Conservation (phyloP, 768 basidiomycete genomes). For the Rhizopogon salebrosus region DNA sequence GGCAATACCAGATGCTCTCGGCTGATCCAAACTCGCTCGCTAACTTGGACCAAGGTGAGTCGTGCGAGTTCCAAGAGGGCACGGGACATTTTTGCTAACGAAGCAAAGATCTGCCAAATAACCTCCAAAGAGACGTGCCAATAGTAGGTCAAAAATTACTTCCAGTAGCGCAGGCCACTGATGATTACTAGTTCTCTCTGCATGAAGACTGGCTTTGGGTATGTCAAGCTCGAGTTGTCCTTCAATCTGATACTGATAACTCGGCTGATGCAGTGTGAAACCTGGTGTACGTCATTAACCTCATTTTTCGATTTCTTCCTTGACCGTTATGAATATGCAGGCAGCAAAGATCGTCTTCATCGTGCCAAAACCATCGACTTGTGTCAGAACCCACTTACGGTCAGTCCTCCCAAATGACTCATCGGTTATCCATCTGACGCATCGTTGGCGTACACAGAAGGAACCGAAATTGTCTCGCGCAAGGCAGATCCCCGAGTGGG, state of each 20-base stretch:
- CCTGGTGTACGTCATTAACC: constrained; percentile 73
- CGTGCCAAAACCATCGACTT: constrained; percentile 89
- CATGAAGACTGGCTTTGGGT: constrained; percentile 97
- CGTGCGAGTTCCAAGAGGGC: background rate
- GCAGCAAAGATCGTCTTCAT: constrained; percentile 77
- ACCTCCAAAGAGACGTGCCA: constrained; percentile 86
- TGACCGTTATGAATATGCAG: constrained; percentile 27
- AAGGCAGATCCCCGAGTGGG: constrained; percentile 96
- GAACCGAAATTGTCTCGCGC: constrained; percentile 94
- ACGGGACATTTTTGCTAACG: background rate
- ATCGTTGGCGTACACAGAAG: constrained; percentile 53
- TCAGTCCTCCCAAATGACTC: constrained; percentile 31
- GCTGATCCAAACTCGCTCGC: constrained; percentile 92
- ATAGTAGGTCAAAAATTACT: constrained; percentile 58
- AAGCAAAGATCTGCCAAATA: constrained; percentile 84
- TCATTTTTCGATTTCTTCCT: constrained; percentile 1
- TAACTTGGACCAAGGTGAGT: constrained; percentile 86
- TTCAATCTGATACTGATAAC: constrained; percentile 3
- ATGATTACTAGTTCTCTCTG: constrained; percentile 62
- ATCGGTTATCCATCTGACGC: background rate
- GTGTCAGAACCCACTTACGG: constrained; percentile 94
- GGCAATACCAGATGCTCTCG: constrained; percentile 89
- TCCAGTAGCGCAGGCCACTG: background rate
- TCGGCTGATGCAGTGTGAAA: constrained; percentile 71
- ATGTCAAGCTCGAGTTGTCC: constrained; percentile 19